These are phyloP conservation scores for Mitragyna speciosa DNA, from an alignment of 257 asterid species.

Conservation along the genomic window DNA sequence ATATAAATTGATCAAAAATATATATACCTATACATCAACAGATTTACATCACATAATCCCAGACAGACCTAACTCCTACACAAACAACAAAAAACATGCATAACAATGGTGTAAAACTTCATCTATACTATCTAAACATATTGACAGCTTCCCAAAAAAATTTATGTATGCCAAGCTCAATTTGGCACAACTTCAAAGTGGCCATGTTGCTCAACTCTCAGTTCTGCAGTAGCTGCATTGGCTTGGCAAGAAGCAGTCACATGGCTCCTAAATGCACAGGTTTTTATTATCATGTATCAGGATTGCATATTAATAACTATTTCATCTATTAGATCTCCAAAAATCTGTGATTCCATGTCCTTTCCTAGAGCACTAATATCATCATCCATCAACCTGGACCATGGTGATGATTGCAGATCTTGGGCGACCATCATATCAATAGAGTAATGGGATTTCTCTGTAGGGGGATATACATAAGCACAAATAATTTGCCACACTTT, in stretches of 20 bases:
- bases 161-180: neutral
- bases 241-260: neutral
- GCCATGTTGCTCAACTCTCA: slow-evolving; percentile 1
- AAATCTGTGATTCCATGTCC: slow-evolving; percentile 65
- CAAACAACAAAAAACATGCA: slow-evolving; percentile 11
- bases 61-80: slow-evolving; percentile 9
- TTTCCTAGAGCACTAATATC: slow-evolving; percentile 55
- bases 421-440: slow-evolving; percentile 64
- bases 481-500: slow-evolving; percentile 56
- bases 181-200: slow-evolving; percentile 9
- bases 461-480: slow-evolving; percentile 44
- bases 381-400: slow-evolving; percentile 61
- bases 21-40: slow-evolving; percentile 11
- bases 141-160: neutral
- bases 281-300: neutral
- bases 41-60: slow-evolving; percentile 12
- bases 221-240: slow-evolving; percentile 7
- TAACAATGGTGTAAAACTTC: slow-evolving; percentile 2
- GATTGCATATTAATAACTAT: slow-evolving; percentile 42
- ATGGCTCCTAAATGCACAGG: neutral
- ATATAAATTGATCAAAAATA: neutral
- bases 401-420: slow-evolving; percentile 56
- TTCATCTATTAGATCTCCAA: slow-evolving; percentile 65
- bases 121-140: neutral
- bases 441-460: slow-evolving; percentile 42